Evolutionary conservation across 2,329 filamentous ascomycete genomes (phyloP).

Genomic region (Aspergillus awamori): DNA sequence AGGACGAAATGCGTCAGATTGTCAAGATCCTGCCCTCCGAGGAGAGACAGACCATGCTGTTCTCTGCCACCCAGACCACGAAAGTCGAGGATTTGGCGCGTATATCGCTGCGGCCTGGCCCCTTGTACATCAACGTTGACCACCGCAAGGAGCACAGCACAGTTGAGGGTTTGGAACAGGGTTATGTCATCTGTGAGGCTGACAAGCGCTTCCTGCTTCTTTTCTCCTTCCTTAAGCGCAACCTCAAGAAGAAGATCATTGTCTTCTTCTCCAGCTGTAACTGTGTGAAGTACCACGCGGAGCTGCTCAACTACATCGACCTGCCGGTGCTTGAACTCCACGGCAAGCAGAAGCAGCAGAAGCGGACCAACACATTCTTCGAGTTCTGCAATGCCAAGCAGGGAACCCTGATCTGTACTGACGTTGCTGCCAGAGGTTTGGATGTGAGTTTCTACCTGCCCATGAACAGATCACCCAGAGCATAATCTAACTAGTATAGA

Average conservation of each 20-base stretch:
- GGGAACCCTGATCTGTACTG: conserved; percentile 91
- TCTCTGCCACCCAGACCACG: conserved; percentile 96
- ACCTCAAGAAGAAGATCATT: conserved; percentile 95
- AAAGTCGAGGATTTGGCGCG: conserved; percentile 96
- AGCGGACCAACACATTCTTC: conserved; percentile 98
- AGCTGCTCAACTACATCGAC: conserved; percentile 97
- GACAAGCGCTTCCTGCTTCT: conserved; percentile 92
- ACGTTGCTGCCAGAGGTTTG: conserved; percentile 90
- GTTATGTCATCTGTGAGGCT: conserved; percentile 89
- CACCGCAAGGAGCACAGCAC: conserved; percentile 86
- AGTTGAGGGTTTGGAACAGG: conserved; percentile 91
- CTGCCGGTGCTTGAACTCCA: conserved; percentile 83
- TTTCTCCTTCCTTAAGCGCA: conserved; percentile 90
- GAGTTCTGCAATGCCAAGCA: conserved; percentile 86
- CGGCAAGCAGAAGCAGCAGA: conserved; percentile 98
- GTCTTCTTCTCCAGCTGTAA: conserved; percentile 94
- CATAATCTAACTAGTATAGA: conserved; percentile 52
- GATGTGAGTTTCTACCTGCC: conserved; percentile 61
- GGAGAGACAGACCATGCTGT: conserved; percentile 93
- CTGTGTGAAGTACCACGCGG: conserved; percentile 92
- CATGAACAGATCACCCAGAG: background rate
- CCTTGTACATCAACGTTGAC: conserved; percentile 96
- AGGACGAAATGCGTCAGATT: conserved; percentile 97
- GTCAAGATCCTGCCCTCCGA: conserved; percentile 90
- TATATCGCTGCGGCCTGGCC: conserved; percentile 87